Conservation (phyloP, 805 yeast species). For the Saturnispora hagleri region DNA sequence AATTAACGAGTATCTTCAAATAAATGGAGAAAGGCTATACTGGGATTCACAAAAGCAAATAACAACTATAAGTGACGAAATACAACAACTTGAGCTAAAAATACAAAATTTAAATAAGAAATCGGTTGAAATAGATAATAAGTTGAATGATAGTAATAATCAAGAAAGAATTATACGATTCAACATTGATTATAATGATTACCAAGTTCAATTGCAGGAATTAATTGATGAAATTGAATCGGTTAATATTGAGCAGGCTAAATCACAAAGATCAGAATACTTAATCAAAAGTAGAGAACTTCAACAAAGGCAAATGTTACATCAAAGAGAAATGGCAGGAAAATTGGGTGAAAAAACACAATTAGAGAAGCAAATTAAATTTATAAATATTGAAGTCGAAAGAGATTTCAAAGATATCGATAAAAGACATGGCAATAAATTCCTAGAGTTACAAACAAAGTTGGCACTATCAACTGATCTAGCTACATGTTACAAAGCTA, state of each 20-base stretch:
- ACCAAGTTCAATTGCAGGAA: constrained; percentile 29
- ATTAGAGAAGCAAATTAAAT: constrained; percentile 57
- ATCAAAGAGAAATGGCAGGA: constrained; percentile 61
- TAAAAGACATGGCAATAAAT: constrained; percentile 52
- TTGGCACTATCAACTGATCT: constrained; percentile 73
- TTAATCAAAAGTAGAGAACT: constrained; percentile 47
- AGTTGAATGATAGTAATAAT: constrained; percentile 42
- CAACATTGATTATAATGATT: constrained; percentile 36
- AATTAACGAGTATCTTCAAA: constrained; percentile 25
- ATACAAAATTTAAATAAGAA: constrained; percentile 38
- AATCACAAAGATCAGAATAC: constrained; percentile 48
- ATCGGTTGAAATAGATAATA: constrained; percentile 56
- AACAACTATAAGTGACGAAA: constrained; percentile 15
- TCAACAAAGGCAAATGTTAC: constrained; percentile 38
- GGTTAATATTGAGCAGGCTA: constrained; percentile 39
- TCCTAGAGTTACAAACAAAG: constrained; percentile 69
- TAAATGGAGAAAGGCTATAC: constrained; percentile 27
- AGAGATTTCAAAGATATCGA: constrained; percentile 69
- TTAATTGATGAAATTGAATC: constrained; percentile 21
- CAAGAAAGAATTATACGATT: constrained; percentile 50
- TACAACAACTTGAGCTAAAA: background rate
- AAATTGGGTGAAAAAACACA: constrained; percentile 82
- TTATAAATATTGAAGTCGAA: constrained; percentile 47
- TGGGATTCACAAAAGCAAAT: constrained; percentile 24
- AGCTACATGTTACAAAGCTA: constrained; percentile 69